Conservation (phyloP, 2,329 filamentous ascomycete genomes). For the Venturia aucupariae region DNA sequence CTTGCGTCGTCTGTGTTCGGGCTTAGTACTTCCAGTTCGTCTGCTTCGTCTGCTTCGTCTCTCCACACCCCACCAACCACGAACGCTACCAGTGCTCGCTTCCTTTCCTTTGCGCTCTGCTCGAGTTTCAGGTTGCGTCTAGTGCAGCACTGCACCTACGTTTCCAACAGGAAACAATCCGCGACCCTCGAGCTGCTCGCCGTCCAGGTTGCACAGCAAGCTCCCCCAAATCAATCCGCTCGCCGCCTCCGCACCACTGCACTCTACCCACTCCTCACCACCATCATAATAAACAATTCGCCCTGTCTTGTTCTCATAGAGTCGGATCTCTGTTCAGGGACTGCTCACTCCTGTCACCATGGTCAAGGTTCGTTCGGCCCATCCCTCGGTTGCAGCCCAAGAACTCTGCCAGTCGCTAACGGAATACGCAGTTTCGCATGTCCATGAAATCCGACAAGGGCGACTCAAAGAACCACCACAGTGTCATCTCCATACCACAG, state of each 20-base stretch:
- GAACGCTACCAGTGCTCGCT: neutral
- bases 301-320: neutral
- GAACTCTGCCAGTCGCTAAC: slow-evolving; percentile 8
- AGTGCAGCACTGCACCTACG: neutral
- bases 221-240: neutral
- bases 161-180: neutral
- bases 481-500: slow-evolving; percentile 59
- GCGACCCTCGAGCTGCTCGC: neutral
- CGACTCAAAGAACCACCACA: slow-evolving; percentile 54
- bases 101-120: neutral
- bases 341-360: slow-evolving; percentile 14
- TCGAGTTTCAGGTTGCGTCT: neutral
- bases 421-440: slow-evolving; percentile 52
- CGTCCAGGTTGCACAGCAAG: neutral
- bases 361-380: slow-evolving; percentile 18
- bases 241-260: slow-evolving; percentile 2
- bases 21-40: too few relatives aligned
- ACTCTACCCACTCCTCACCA: neutral
- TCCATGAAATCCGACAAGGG: slow-evolving; percentile 87
- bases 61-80: neutral
- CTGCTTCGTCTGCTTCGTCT: too few relatives aligned
- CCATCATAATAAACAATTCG: neutral
- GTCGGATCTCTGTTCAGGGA: neutral
- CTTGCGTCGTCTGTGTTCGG: too few relatives aligned
- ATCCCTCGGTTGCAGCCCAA: neutral